phyloP scores from a whole-genome alignment of 352 stramenopile genomes.

The Phytophthora multivora region DNA sequence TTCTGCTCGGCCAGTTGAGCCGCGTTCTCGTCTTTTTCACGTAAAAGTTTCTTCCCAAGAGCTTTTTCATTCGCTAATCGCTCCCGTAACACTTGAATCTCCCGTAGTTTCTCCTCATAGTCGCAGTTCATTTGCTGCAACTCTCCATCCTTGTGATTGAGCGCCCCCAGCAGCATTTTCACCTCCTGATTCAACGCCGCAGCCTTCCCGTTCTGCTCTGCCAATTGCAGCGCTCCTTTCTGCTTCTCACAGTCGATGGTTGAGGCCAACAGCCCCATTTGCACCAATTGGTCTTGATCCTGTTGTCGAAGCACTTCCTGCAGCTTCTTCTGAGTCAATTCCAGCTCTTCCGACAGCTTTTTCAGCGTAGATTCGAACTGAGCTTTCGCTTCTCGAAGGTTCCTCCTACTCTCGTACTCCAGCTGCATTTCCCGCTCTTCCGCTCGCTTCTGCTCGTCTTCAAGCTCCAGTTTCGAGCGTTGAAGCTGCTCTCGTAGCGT shows the following conservation, averaged over 20 bases:
- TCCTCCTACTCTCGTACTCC: slow-evolving; percentile 23
- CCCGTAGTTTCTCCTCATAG: slow-evolving; percentile 27
- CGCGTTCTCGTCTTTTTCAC: slow-evolving; percentile 50
- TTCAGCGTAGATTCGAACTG: slow-evolving; percentile 19
- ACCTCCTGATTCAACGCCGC: slow-evolving; percentile 67
- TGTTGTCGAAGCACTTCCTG: slow-evolving; percentile 58
- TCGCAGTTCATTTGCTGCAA: slow-evolving; percentile 40
- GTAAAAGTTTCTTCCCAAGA: slow-evolving; percentile 27
- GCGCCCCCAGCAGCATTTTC: slow-evolving; percentile 67
- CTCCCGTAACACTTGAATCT: slow-evolving; percentile 42
- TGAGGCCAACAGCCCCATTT: slow-evolving; percentile 54
- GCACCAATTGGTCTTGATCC: slow-evolving; percentile 69
- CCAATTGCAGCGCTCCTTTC: slow-evolving; percentile 41
- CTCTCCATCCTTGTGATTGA: slow-evolving; percentile 67
- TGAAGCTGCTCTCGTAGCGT: slow-evolving; percentile 37
- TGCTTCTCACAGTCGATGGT: slow-evolving; percentile 55
- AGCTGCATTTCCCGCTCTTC: slow-evolving; percentile 44
- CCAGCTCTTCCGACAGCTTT: slow-evolving; percentile 37
- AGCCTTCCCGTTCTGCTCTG: slow-evolving; percentile 52
- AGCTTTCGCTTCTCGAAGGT: slow-evolving; percentile 18
- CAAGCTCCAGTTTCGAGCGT: slow-evolving; percentile 29
- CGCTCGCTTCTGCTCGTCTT: slow-evolving; percentile 44
- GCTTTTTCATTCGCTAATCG: slow-evolving; percentile 44
- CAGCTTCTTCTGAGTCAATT: slow-evolving; percentile 44
- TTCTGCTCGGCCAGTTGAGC: slow-evolving; percentile 44